phyloP scores from a whole-genome alignment of 2,329 filamentous ascomycete genomes.

The Chaetomium strumarium region DNA sequence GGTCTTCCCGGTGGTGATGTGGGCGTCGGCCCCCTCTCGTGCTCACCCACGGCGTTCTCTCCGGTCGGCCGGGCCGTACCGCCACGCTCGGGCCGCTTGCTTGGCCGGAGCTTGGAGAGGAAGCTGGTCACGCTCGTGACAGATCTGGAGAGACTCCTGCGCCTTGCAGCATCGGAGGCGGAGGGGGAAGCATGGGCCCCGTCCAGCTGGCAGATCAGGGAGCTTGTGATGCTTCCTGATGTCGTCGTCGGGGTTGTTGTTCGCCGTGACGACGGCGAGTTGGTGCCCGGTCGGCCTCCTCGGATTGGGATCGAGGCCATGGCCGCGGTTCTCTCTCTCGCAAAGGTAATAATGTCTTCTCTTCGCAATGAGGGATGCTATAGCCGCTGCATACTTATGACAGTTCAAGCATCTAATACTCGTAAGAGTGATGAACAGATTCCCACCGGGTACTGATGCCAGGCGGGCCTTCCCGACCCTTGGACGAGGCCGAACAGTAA shows the following conservation, averaged over 20 bases:
- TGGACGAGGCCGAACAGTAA: background rate
- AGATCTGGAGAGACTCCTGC: background rate
- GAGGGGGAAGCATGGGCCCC: background rate
- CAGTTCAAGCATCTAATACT: background rate
- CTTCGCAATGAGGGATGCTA: no score
- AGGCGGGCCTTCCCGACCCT: background rate
- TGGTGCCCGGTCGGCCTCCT: no score
- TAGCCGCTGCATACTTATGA: background rate
- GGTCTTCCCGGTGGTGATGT: background rate
- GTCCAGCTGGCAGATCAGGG: background rate
- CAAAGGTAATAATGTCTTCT: no score
- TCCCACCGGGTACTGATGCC: background rate
- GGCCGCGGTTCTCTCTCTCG: no score
- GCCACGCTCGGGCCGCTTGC: conserved; percentile 44
- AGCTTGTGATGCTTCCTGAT: no score
- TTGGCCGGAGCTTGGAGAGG: conserved; percentile 43
- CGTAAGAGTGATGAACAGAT: background rate
- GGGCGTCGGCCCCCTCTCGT: background rate
- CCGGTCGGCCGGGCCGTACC: conserved; percentile 36
- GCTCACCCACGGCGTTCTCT: background rate
- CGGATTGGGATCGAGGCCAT: no score
- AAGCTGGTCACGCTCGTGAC: conserved; percentile 34
- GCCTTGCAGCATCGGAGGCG: background rate
- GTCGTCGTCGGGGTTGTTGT: background rate
- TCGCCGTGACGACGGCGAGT: background rate